Base-by-base conservation (phyloP, 345 rosid genomes). In the Noccaea bulbosa region DNA sequence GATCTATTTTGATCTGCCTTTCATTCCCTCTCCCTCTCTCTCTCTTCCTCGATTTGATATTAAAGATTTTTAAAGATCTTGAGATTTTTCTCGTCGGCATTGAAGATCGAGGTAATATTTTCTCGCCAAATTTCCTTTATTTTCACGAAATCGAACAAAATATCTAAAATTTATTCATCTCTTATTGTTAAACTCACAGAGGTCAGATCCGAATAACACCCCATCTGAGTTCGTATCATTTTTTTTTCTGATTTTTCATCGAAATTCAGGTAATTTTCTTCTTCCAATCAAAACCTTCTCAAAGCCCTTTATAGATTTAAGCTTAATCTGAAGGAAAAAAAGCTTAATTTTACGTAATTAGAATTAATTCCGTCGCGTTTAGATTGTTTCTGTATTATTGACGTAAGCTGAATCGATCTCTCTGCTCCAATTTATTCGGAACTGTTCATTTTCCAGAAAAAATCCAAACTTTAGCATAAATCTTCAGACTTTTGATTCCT, bases 181-280 rank as follows among this genome's bases (percentile, higher is more conserved):
- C 20, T 37, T 6, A 6, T 14, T 43, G 34, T 24, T 27, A 12
- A 55, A 4, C 34, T 35, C 47, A 14, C 47, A 51, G 55, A 35
- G 24, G 8, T 59, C 54, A 51, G 72, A 65, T 64, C 65, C 62
- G 68, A 45, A 75, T 63, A 79, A 66, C 62, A 64, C 57, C 65
- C 65, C 73, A 58, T 79, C 82, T 70, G 73, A 62, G 44, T 50
- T 60, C 52, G 44, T 5, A 22, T 43, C 46, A 6, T 10, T 72
- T 40, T 10, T 72, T 40, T 20, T 12, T 10, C 33, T 66, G 9
- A 12, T 38, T 14, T 39, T 41, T 40, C 32, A 34, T 50, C 8
- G 48, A 71, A 63, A 16, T 40, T 50, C 58, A 59, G 55, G 74
- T 76, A 44, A 47, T 22, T 15, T 39, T 17, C 24, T 11, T 15